Base-by-base conservation (phyloP, 106 monocot genomes). In the Hemerocallis citrina region DNA sequence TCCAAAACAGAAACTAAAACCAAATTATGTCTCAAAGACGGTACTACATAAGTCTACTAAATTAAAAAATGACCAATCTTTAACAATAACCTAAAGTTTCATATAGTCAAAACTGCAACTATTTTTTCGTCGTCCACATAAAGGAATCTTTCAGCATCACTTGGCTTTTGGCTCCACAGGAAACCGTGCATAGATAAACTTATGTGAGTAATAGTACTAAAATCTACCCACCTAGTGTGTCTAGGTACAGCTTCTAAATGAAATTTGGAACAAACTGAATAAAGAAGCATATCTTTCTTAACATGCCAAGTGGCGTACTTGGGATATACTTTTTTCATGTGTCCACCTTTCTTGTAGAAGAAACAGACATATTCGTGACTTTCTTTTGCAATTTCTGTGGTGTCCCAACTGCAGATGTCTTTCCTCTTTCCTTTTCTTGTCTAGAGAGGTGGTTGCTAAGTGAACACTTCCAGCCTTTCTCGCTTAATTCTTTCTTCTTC, bases 21-120 rank as follows among this genome's bases (percentile, higher is more conserved):
- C 29, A 62, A 70, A 42, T 62, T 70, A 0, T 28, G n/a, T 54
- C 62, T 70, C 61, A 70, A 70, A 33, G 70, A 70, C 9, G 52
- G 28, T 62, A 62, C 42, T 46, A 59, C 23, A 48, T 35, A 60
- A 35, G 59, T 59, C n/a, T 23, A 7, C 3, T 0, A 54, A 43
- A 62, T 54, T 32, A 10, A 55, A 62, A 62, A 52, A 62, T 5
- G 2, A 32, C 40, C 42, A 43, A 21, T 41, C 1, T 43, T 54
- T 23, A 71, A 43, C 13, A 62, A 54, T 16, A 62, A 71, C 43
- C 17, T 52, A 62, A 61, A 62, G 6, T 0, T 40, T 1, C 20
- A n/a, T 37, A 71, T 62, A 7, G 62, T 54, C 28, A 62, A 39
- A 21, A 71, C 32, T 54, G 51, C 8, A 19, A 39, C 42, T 5